Conservation (phyloP, 306 rosid genomes). For the Prunus fruticosa region DNA sequence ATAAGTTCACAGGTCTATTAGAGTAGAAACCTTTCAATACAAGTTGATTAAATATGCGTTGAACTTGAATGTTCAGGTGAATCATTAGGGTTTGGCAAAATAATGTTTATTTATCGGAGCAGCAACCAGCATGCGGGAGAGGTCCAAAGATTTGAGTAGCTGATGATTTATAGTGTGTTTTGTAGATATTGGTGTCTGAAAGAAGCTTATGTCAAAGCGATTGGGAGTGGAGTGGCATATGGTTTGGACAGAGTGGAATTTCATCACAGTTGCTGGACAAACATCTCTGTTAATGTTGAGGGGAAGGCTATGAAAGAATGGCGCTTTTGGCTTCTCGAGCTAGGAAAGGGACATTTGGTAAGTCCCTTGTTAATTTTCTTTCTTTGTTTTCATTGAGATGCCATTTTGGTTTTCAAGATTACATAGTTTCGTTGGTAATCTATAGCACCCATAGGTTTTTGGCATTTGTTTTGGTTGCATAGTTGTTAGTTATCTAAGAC, state of each 20-base stretch:
- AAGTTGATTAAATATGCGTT: not conserved
- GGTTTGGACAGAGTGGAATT: slow-evolving; percentile 71
- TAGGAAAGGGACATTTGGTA: slow-evolving; percentile 71
- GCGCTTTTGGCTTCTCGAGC: slow-evolving; percentile 70
- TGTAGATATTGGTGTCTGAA: slow-evolving; percentile 88
- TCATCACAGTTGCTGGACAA: slow-evolving; percentile 56
- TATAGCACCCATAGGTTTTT: not conserved
- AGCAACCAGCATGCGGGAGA: not conserved
- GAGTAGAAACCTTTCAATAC: not conserved
- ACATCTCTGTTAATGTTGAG: slow-evolving; percentile 48
- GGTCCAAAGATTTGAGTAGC: not conserved
- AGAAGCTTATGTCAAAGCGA: slow-evolving; percentile 89
- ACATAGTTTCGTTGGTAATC: not conserved
- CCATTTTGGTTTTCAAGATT: not conserved
- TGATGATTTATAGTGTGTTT: slow-evolving; percentile 7
- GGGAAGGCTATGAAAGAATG: slow-evolving; percentile 58
- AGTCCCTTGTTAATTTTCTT: slow-evolving; percentile 10
- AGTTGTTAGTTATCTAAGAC: no score
- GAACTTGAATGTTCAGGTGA: not conserved
- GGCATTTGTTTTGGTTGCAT: no score
- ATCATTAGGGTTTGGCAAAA: not conserved
- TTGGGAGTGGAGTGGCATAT: slow-evolving; percentile 66
- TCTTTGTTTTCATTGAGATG: not conserved
- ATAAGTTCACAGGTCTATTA: not conserved
- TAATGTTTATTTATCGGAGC: not conserved